Conservation (phyloP, 2,329 filamentous ascomycete genomes). For the Nakataea oryzae region DNA sequence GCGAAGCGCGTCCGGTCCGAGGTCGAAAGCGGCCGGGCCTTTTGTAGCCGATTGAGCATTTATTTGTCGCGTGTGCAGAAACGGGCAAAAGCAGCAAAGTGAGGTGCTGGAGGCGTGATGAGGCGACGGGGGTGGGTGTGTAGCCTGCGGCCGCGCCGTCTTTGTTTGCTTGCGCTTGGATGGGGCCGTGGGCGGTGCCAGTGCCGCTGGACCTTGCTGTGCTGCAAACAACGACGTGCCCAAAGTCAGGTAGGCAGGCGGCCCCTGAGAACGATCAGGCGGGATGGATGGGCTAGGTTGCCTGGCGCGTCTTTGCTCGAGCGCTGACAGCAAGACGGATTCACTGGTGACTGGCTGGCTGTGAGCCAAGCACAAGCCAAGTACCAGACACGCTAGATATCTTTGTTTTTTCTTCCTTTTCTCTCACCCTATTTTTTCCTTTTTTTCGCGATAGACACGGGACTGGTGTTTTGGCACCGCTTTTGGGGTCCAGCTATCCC, state of each 20-base stretch:
- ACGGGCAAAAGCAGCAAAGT: neutral
- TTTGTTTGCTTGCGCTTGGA: neutral
- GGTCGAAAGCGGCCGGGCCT: constrained; percentile 14
- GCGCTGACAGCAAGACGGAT: neutral
- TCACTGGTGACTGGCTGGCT: neutral
- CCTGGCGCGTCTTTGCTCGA: neutral
- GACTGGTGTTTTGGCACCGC: neutral
- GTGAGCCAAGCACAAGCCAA: too few species aligned
- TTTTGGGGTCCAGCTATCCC: neutral
- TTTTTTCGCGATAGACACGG: neutral
- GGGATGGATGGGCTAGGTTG: too few species aligned
- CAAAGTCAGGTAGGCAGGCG: too few species aligned
- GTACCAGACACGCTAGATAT: too few species aligned
- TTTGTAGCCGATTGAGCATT: constrained; percentile 17
- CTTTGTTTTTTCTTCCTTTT: too few species aligned
- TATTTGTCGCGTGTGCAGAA: neutral
- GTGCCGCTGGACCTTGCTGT: neutral
- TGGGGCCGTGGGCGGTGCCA: too few species aligned
- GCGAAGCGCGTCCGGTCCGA: constrained; percentile 6
- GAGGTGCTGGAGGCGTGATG: neutral
- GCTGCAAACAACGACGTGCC: neutral
- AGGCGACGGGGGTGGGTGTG: neutral
- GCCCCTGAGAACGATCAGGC: too few species aligned
- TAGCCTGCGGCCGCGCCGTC: neutral
- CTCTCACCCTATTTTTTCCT: too few species aligned